Evolutionary conservation across 805 yeast genomes (phyloP), one percentile per base, ranked within the genome.

Genomic region (Cyberlindnera xylosilytica): DNA sequence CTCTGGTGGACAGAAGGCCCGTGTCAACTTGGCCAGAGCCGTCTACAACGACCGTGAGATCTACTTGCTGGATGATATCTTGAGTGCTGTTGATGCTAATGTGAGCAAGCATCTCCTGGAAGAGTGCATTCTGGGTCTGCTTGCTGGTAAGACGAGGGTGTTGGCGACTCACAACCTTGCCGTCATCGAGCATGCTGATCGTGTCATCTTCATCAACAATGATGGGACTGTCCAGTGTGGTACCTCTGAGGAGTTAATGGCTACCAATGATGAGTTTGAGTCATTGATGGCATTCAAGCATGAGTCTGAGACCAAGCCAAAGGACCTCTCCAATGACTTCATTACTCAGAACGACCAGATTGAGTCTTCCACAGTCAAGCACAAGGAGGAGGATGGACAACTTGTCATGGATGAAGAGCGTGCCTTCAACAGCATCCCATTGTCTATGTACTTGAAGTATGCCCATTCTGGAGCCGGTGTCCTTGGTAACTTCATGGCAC

Each of bases 131-230:
- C 43, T 73, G 42, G 87, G 84, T 0, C 47, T 76, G 24, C 56
- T 87, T 43, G 60, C 63, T 26, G 61, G 64, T 10, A 76, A 73
- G 52, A 88, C 96, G 0, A 72, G 91, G 49, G 97, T 91, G 10
- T 66, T 87, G 55, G 93, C 95, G 4, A 87, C 96, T 0, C 95
- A 87, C 60, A 95, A 88, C 58, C 66, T 87, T 41, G 74, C 84
- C 8, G 65, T 87, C 44, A 72, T 87, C 42, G 72, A 74, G 12
- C 65, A 71, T 38, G 91, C 95, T 6, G 86, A 83, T 58, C 69
- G 81, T 36, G 65, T 87, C 30, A 68, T 87, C 9, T 87, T 82
- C 46, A 63, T 87, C 51, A 75, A 78, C 45, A 50, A 52, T 20
- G 81, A 84, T 20, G 83, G 81, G 40, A 80, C 87, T 0, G 64